phyloP scores from a whole-genome alignment of 345 rosid genomes.

The Physaria fendleri region DNA sequence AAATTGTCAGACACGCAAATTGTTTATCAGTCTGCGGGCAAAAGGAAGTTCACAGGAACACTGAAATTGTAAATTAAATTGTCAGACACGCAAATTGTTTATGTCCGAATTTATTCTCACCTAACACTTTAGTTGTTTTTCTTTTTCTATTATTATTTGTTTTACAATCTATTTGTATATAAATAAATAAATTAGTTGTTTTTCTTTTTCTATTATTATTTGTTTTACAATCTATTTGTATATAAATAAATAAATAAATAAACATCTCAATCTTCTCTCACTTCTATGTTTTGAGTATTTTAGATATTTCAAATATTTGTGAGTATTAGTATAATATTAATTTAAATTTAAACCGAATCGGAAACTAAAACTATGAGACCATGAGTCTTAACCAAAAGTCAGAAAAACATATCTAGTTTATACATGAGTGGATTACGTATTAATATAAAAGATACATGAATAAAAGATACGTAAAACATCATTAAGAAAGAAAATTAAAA shows the following conservation, averaged over 20 bases:
- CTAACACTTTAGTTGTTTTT: conserved; percentile 9
- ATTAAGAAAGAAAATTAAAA: conserved; percentile 1
- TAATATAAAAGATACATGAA: not conserved
- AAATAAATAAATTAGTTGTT: too few relatives aligned
- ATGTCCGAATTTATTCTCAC: conserved; percentile 24
- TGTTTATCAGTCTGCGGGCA: not conserved
- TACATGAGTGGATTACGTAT: not conserved
- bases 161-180: not conserved
- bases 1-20: conserved; percentile 16
- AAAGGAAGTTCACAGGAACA: conserved; percentile 10
- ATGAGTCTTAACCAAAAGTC: not conserved
- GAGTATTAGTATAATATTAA: too few relatives aligned
- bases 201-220: too few relatives aligned
- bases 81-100: conserved; percentile 19
- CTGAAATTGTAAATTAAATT: not conserved
- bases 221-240: too few relatives aligned
- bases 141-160: not conserved
- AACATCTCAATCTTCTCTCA: too few relatives aligned
- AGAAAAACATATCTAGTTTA: not conserved
- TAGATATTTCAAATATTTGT: too few relatives aligned
- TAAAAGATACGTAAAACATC: not conserved
- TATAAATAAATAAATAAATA: too few relatives aligned
- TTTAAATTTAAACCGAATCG: too few relatives aligned
- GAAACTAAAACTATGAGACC: not conserved
- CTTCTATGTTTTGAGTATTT: too few relatives aligned